Evolutionary conservation across 2,329 filamentous ascomycete species (phyloP).

Genomic region (Penicillium griseofulvum): DNA sequence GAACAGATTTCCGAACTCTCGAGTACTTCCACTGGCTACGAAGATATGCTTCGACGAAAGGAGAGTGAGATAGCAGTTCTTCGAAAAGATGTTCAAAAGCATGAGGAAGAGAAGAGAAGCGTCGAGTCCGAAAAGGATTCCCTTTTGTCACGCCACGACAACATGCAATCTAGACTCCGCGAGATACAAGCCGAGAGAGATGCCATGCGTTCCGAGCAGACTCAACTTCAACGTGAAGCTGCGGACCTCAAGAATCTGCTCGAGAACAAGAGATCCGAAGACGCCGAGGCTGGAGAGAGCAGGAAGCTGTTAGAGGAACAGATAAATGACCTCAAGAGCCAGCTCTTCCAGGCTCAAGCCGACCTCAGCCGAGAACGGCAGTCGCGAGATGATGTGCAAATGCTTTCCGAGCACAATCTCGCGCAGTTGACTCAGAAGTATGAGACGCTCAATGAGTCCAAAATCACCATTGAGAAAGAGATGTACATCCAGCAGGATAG

Average conservation of each 20-base stretch:
- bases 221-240: constrained; percentile 82
- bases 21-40: constrained; percentile 88
- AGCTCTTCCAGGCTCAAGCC: constrained; percentile 80
- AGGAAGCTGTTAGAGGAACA: constrained; percentile 81
- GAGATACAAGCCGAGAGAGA: constrained; percentile 86
- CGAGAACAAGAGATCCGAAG: constrained; percentile 84
- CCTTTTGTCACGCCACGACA: constrained; percentile 74
- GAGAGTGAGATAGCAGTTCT: constrained; percentile 88
- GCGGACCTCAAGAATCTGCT: constrained; percentile 82
- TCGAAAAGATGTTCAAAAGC: constrained; percentile 77
- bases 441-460: constrained; percentile 82
- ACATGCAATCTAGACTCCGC: constrained; percentile 69
- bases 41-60: constrained; percentile 88
- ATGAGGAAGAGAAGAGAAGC: constrained; percentile 73
- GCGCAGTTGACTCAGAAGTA: constrained; percentile 79
- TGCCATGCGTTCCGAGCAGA: constrained; percentile 78
- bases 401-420: constrained; percentile 86
- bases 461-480: constrained; percentile 97
- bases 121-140: constrained; percentile 76
- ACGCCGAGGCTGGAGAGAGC: constrained; percentile 78
- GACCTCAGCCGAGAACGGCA: constrained; percentile 89
- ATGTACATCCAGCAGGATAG: constrained; percentile 94
- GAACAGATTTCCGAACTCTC: constrained; percentile 84
- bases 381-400: constrained; percentile 87
- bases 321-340: constrained; percentile 78